Base-by-base conservation (phyloP, 495 filamentous ascomycete species). In the Pyrenula massariospora region DNA sequence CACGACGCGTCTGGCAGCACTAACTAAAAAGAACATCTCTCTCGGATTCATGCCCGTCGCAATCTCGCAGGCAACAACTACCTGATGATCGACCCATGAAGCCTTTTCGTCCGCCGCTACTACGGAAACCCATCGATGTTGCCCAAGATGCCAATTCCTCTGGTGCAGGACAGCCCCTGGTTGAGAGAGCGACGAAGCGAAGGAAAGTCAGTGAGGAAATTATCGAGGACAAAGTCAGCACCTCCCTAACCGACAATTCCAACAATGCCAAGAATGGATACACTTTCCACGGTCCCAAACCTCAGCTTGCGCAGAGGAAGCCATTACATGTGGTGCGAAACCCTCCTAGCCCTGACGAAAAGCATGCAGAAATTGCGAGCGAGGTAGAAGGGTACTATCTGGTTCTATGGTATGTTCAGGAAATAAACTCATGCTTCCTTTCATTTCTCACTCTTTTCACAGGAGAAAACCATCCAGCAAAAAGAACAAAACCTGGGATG, bases 401-500 rank as follows among this genome's bases (percentile, higher is more conserved):
- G 62, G 86, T 83, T 15, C 70, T 89, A 25, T 89, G 84, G 83
- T 83, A 69, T 48, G 70, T 56, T 42, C n/a, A n/a, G n/a, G n/a
- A n/a, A n/a, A n/a, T n/a, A n/a, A n/a, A n/a, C n/a, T n/a, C n/a
- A n/a, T n/a, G 52, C 22, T n/a, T 55, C 10, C 11, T 12, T 5
- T 57, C 48, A n/a, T 20, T 48, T 25, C 48, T 58, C 51, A 3
- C 12, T 61, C 12, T 23, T 52, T 48, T 1, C 23, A 52, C 59
- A 86, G 84, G 85, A 82, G 87, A 20, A 90, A 87, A 65, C 83
- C 80, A 53, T 89, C 84, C 0, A 75, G 70, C 12, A 92, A 89
- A 66, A 92, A 91, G 69, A 81, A 91, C 70, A 92, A 91, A 65
- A 90, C 85, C 15, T 92, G 88, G 84, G 87, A 91, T 66, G 87